Percentiles rank a stretch among this genome's conserved stretches.
Evolutionary conservation across 768 basidiomycete species (phyloP).

Genomic region (Amyloporia xantha): DNA sequence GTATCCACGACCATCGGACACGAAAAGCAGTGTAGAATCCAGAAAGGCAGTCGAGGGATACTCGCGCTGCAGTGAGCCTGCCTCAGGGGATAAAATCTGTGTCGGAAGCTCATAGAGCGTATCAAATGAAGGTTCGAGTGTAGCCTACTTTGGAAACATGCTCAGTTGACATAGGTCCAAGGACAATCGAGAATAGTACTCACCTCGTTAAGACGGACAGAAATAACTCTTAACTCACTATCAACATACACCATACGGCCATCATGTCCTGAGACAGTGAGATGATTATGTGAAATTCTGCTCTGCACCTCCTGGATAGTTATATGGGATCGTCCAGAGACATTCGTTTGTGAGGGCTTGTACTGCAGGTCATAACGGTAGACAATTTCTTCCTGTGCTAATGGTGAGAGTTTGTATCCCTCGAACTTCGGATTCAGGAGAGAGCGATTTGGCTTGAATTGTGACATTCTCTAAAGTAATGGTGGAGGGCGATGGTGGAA

Average conservation of each 20-base stretch:
- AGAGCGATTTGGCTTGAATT: conserved; percentile 26
- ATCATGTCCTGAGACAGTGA: conserved; percentile 41
- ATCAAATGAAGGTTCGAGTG: conserved; percentile 43
- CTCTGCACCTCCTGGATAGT: conserved; percentile 80
- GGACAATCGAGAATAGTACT: conserved; percentile 23
- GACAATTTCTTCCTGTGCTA: conserved; percentile 51
- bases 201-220: conserved; percentile 54
- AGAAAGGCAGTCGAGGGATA: conserved; percentile 70
- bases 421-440: conserved; percentile 82
- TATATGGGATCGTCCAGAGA: conserved; percentile 54
- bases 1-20: conserved; percentile 66
- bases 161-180: conserved; percentile 4
- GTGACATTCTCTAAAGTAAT: too few species aligned
- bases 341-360: conserved; percentile 45
- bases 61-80: conserved; percentile 45
- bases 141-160: conserved; percentile 37
- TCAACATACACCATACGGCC: conserved; percentile 63
- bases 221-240: conserved; percentile 49
- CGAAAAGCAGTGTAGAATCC: conserved; percentile 39
- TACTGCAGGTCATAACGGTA: conserved; percentile 41
- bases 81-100: conserved; percentile 37
- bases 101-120: conserved; percentile 55
- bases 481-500: too few species aligned
- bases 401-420: conserved; percentile 66
- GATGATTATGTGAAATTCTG: conserved; percentile 80